Evolutionary conservation across 805 yeast species (phyloP).

Genomic region (Candida manassasensis): DNA sequence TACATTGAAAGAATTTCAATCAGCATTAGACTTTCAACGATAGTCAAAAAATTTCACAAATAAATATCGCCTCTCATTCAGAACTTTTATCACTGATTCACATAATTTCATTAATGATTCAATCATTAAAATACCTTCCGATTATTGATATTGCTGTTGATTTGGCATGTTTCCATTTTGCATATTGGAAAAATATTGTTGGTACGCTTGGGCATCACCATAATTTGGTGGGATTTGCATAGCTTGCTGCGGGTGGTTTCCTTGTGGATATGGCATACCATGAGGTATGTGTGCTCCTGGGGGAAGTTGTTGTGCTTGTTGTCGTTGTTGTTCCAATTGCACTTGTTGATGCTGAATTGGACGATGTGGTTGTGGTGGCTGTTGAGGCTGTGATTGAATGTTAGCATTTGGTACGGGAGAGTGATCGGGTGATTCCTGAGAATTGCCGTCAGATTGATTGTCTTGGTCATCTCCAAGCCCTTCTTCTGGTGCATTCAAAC

Average conservation of each 20-base stretch:
- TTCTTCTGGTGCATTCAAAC: conserved; percentile 95
- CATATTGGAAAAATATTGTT: conserved; percentile 57
- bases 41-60: no score
- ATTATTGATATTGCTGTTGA: conserved; percentile 42
- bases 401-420: conserved; percentile 29
- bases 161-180: conserved; percentile 45
- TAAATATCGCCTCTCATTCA: no score
- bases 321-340: conserved; percentile 22
- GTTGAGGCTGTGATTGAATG: conserved; percentile 25
- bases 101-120: conserved; percentile 1
- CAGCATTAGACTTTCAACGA: no score
- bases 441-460: conserved; percentile 49
- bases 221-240: conserved; percentile 45
- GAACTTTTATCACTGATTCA: no score
- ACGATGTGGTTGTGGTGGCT: conserved; percentile 21
- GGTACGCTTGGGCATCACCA: conserved; percentile 55
- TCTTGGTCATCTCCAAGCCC: conserved; percentile 62
- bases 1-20: no score
- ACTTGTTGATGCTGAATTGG: conserved; percentile 29
- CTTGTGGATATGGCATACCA: conserved; percentile 42
- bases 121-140: conserved; percentile 1
- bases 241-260: conserved; percentile 39
- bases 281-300: conserved; percentile 40
- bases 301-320: conserved; percentile 32
- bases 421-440: conserved; percentile 37